Base-by-base conservation (phyloP, 192 early-diverging fungal genomes). In the Linderina pennispora region DNA sequence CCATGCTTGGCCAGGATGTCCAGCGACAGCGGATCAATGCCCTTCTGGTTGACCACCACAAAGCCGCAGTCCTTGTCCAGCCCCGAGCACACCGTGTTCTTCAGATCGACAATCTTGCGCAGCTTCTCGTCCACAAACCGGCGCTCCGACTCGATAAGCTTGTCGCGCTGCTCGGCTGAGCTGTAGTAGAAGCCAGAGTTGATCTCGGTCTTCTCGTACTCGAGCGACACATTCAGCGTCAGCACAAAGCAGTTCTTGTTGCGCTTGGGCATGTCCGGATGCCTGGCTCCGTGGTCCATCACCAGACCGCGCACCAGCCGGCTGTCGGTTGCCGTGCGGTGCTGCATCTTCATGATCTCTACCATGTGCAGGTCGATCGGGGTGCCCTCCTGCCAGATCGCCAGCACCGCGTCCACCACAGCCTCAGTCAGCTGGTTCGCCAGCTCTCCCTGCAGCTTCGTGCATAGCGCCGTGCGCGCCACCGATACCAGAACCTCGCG, bases 321-420 rank as follows among this genome's bases (percentile, higher is more conserved):
- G 33, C 94, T 90, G 65, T 99, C 97, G n/a, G 88, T 92, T n/a
- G 92, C 93, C 26, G 83, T 90, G 71, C 90, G 90, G 79, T 98
- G 94, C 84, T 87, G 83, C 97, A 99, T 97, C 79, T 94, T 95
- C 94, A 99, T 99, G 51, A 96, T 90, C 76, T 99, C 97, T 8
- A 99, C 91, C 97, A 99, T 99, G 58, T 97, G 92, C 47, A 99
- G 77, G 67, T 99, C 97, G 58, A 98, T 96, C 8, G 93, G 93
- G 42, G 87, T 61, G 16, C 79, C 88, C 22, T 85, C 80, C 43
- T 75, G 77, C 36, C 81, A 63, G 47, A 99, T 91, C 18, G 88
- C 76, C 66, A 97, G 63, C 25, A 99, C 94, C 11, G 92, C 92
- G 63, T 98, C 94, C 20, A 99, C 97, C 32, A 96, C 83, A 20